Percentiles rank a stretch among this genome's conserved stretches.
These are phyloP conservation scores for Leccinum incarnatum DNA, from an alignment of 768 basidiomycete species.

Conservation along the genomic window DNA sequence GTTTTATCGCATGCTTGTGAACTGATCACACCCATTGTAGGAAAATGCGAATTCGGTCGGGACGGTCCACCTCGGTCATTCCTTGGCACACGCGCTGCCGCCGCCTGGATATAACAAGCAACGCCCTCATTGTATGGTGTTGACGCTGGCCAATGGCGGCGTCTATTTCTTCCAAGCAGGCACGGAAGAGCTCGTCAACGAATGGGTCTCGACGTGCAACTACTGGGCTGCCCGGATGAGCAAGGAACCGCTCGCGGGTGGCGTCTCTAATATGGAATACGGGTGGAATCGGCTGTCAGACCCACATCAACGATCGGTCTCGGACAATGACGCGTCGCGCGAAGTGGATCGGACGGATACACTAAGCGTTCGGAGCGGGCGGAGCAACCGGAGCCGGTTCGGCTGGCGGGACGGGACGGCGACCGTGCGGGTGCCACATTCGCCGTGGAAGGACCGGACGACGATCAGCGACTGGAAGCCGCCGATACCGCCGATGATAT, in stretches of 20 bases:
- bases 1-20: not conserved
- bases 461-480: constrained; percentile 94
- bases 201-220: constrained; percentile 99
- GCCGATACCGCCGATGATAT: constrained; percentile 77
- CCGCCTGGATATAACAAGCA: constrained; percentile 89
- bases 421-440: constrained; percentile 61
- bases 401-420: constrained; percentile 67
- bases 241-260: constrained; percentile 92
- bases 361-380: constrained; percentile 71
- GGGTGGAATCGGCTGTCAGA: constrained; percentile 88
- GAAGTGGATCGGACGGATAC: constrained; percentile 54
- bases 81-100: constrained; percentile 82
- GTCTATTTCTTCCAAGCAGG: constrained; percentile 99
- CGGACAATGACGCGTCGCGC: constrained; percentile 56
- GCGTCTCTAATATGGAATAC: constrained; percentile 99
- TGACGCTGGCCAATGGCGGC: constrained; percentile 83
- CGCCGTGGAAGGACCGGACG: constrained; percentile 75
- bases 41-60: constrained; percentile 85
- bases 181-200: constrained; percentile 96
- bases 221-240: constrained; percentile 97
- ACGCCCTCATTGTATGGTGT: constrained; percentile 92
- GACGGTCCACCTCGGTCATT: constrained; percentile 81
- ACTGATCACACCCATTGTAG: constrained; percentile 40
- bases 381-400: constrained; percentile 72
- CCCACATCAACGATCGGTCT: constrained; percentile 49